Evolutionary conservation across 2,329 filamentous ascomycete species (phyloP).

Genomic region (Phaeoacremonium minimum): DNA sequence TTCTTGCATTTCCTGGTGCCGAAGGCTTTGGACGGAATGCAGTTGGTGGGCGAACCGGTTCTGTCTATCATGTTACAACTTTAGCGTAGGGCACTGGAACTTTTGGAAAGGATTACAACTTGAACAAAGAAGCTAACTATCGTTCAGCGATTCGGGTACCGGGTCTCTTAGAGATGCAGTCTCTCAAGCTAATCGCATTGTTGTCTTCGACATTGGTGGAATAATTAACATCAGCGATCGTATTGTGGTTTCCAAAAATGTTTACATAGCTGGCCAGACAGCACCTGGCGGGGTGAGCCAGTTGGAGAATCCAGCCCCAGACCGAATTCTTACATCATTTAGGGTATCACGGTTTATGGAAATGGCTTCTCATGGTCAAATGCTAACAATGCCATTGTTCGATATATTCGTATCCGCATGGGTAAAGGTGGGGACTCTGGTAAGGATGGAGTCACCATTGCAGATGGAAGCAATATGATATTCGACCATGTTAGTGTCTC

Average conservation of each 20-base stretch:
- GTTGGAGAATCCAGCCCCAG: too few species aligned
- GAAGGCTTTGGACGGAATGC: conserved; percentile 4
- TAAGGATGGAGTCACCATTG: conserved; percentile 50
- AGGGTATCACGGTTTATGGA: conserved; percentile 47
- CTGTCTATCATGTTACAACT: conserved; percentile 4
- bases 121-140: background rate
- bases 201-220: conserved; percentile 45
- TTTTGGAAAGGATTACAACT: background rate
- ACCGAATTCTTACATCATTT: too few species aligned
- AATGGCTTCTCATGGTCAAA: conserved; percentile 49
- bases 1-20: conserved; percentile 5
- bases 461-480: conserved; percentile 47
- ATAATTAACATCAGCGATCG: conserved; percentile 41
- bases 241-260: conserved; percentile 39
- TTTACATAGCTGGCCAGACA: conserved; percentile 46
- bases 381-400: conserved; percentile 46
- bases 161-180: conserved; percentile 48
- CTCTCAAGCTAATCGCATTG: conserved; percentile 38
- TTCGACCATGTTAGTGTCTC: conserved; percentile 50
- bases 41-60: conserved; percentile 1
- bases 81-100: background rate
- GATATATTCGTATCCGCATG: conserved; percentile 53
- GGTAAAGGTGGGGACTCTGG: conserved; percentile 43
- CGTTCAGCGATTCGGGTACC: conserved; percentile 32
- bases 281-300: too few species aligned